Base-by-base conservation (phyloP, 129 eudicot species). In the Dittrichia graveolens region DNA sequence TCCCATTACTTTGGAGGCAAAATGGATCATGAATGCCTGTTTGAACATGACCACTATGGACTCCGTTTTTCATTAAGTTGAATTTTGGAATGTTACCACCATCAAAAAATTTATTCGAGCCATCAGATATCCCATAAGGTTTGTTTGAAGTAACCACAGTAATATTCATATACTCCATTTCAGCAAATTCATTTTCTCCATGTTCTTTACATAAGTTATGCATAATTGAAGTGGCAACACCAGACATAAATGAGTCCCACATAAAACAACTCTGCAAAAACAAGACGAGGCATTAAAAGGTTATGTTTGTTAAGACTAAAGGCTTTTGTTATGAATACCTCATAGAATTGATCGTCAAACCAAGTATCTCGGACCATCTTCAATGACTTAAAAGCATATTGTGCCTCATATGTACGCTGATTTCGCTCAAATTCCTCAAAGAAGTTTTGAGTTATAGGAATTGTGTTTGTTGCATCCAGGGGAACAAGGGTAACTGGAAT, bases 31-130 rank as follows among this genome's bases (percentile, higher is more conserved):
- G 77, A 61, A 89, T 86, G 75, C 91, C 83, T 2, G 76, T 89
- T 75, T 89, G 94, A 78, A 92, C 91, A 78, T 92, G 97, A 67
- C 97, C 97, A 63, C 97, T 89, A 61, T 92, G 97, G 66, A 92
- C 89, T 58, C 96, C 96, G 40, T 74, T 57, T 61, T 77, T 77
- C 65, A 0, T 64, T 70, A 86, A 76, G 71, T 83, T 74, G 76
- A 89, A 92, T 58, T 58, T 86, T 6, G 93, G 91, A 57, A 60
- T 59, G 55, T 71, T 53, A 14, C 37, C 76, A 16, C 84, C 90
- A 78, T 86, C 82, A 65, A 86, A 92, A 69, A 92, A 77, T 5
- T 85, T 86, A 81, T 88, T 92, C 67, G 94, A 92, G 58, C 94
- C 89, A 73, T 89, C 94, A 6, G 85, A 81, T 85, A 81, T 48